Percentiles rank a stretch among this genome's conserved stretches.
Evolutionary conservation across 331 rosid genomes (phyloP).

Genomic region (Malus hybrid): DNA sequence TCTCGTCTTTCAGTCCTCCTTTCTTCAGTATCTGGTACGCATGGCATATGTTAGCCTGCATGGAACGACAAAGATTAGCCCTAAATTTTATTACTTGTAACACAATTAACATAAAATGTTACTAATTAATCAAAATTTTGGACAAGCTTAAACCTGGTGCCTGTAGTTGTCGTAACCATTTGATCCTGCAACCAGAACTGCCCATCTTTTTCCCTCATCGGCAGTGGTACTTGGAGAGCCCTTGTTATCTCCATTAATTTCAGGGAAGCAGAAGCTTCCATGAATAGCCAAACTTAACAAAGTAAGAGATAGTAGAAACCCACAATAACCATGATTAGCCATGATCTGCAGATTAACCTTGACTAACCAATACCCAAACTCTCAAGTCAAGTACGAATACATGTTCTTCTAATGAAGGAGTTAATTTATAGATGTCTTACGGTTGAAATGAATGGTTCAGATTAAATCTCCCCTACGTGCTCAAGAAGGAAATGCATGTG

Average conservation of each 20-base stretch:
- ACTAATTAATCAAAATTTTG: neutral
- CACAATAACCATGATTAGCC: too few relatives aligned
- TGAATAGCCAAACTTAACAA: neutral
- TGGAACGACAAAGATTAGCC: neutral
- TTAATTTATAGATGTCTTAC: neutral
- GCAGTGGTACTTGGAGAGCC: neutral
- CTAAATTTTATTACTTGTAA: too few relatives aligned
- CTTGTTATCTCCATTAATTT: neutral
- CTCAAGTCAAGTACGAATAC: neutral
- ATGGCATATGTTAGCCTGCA: conserved; percentile 60
- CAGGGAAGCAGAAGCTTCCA: neutral
- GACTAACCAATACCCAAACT: neutral
- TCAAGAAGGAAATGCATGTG: neutral
- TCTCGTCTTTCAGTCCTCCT: too few relatives aligned
- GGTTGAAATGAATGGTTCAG: neutral
- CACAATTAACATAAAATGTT: too few relatives aligned
- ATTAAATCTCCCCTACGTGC: neutral
- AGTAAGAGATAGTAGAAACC: too few relatives aligned
- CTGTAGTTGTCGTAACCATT: conserved; percentile 34
- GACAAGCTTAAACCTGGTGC: conserved; percentile 36
- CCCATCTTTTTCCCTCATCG: conserved; percentile 48
- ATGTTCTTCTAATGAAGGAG: neutral
- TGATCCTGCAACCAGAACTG: conserved; percentile 60
- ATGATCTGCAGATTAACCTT: neutral
- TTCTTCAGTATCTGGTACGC: conserved; percentile 47